Conservation (phyloP, 106 monocot species). For the Apostasia shenzhenica region DNA sequence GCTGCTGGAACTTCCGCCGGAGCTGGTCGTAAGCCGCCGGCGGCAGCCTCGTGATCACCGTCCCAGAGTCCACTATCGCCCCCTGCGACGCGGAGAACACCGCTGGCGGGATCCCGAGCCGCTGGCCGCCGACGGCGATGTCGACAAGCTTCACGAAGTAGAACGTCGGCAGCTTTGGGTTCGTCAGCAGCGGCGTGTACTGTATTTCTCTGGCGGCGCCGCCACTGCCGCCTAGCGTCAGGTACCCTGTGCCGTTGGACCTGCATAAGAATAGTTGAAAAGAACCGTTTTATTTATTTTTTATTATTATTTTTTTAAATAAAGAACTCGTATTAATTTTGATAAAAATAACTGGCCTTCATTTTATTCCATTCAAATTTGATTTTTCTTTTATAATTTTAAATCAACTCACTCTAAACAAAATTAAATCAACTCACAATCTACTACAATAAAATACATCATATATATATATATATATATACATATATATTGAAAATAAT, state of each 20-base stretch:
- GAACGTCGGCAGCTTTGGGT: slow-evolving; percentile 2
- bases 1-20: slow-evolving; percentile 17
- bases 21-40: slow-evolving; percentile 35
- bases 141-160: slow-evolving; percentile 33
- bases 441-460: too few relatives aligned
- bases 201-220: not conserved
- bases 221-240: slow-evolving; percentile 14
- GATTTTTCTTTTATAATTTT: too few relatives aligned
- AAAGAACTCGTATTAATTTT: too few relatives aligned
- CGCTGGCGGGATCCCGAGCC: slow-evolving; percentile 12
- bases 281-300: too few relatives aligned
- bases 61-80: slow-evolving; percentile 65
- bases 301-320: too few relatives aligned
- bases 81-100: slow-evolving; percentile 26
- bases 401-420: too few relatives aligned
- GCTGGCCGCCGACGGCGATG: slow-evolving; percentile 23
- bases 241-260: slow-evolving; percentile 24
- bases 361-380: too few relatives aligned
- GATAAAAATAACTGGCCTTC: too few relatives aligned
- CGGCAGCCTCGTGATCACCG: slow-evolving; percentile 58
- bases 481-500: too few relatives aligned
- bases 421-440: too few relatives aligned
- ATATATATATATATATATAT: too few relatives aligned
- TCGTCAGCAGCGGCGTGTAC: slow-evolving; percentile 28
- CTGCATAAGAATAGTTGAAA: slow-evolving; percentile 7